Evolutionary conservation across 1,139 yeast genomes (phyloP).

Genomic region (Candida sojae): DNA sequence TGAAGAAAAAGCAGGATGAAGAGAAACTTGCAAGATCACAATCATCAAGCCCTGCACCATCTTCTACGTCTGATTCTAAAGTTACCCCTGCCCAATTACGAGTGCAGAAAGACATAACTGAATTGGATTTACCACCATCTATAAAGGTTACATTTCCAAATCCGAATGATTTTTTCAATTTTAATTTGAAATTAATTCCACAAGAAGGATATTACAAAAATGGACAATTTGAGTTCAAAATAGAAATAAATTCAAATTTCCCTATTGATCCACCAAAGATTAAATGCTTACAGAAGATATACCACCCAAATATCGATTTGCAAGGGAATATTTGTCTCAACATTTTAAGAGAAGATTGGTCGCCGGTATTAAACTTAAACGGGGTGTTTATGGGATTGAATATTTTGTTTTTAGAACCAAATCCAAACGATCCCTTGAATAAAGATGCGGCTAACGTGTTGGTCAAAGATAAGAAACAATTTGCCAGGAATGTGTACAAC

Average conservation of each 20-base stretch:
- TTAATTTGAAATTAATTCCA: conserved; percentile 64
- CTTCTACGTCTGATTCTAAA: conserved; percentile 18
- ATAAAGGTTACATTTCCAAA: conserved; percentile 59
- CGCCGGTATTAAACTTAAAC: conserved; percentile 85
- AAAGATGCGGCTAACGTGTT: conserved; percentile 84
- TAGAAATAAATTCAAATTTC: conserved; percentile 67
- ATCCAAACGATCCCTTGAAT: conserved; percentile 89
- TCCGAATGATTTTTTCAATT: conserved; percentile 58
- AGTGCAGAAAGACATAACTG: conserved; percentile 64
- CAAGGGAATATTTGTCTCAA: conserved; percentile 92
- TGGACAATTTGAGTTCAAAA: conserved; percentile 69
- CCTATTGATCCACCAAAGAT: conserved; percentile 96
- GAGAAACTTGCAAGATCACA: conserved; percentile 24
- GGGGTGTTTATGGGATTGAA: conserved; percentile 83
- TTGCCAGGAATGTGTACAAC: conserved; percentile 56
- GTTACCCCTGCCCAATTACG: conserved; percentile 57
- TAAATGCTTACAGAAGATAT: conserved; percentile 67
- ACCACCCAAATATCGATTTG: conserved; percentile 91
- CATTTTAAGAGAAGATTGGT: conserved; percentile 93
- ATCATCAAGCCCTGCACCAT: conserved; percentile 5
- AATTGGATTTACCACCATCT: conserved; percentile 66
- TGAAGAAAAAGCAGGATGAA: conserved; percentile 52
- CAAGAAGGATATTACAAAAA: conserved; percentile 76
- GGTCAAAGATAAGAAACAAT: conserved; percentile 55
- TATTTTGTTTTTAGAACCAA: conserved; percentile 86